Base-by-base conservation (phyloP, 495 filamentous ascomycete genomes). In the Chlorociboria aeruginascens region DNA sequence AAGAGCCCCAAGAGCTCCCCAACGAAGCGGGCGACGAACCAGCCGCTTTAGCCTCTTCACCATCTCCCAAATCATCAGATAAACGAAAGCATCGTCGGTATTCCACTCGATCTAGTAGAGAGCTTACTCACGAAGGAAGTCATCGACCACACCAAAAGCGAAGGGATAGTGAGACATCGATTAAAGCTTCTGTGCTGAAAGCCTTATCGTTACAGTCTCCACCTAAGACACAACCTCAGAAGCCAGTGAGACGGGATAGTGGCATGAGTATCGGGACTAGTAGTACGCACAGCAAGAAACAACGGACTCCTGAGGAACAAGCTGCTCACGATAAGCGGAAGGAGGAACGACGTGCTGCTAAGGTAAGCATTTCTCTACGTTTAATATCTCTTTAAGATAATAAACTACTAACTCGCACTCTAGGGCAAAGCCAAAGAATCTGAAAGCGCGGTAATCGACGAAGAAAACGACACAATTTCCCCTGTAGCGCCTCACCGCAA, bases 241-340 rank as follows among this genome's bases (percentile, higher is more conserved):
- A 51, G 37, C 46, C 54, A 10, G 20, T 14, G 25, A 51, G 55
- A 3, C 55, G 53, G 14, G 58, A 61, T 37, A 58, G 55, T 34
- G 58, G 51, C 6, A 30, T 53, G 2, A 53, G 53, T 29, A 44
- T 48, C 3, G 49, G 45, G 1, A 59, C 49, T 32, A 17, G 33
- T 25, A 46, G 47, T 14, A 54, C 57, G 17, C 54, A 54, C 31
- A 40, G 32, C n/a, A 37, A 30, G 43, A 32, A 33, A 46, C 28
- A 46, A 11, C 53, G 57, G 3, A 58, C 58, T 8, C 55, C 58
- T 12, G 58, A 61, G 38, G 58, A 61, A 35, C 58, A 61, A 50
- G 48, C 39, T 13, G 58, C 58, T 11, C 58, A 58, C 28, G 58
- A 61, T 8, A 47, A 48, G 43, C 45, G 58, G 29, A 61, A 61